Percentiles rank a stretch among this genome's conserved stretches.
These are phyloP conservation scores for Zostera marina DNA, from an alignment of 116 monocot genomes.

Conservation along the genomic window DNA sequence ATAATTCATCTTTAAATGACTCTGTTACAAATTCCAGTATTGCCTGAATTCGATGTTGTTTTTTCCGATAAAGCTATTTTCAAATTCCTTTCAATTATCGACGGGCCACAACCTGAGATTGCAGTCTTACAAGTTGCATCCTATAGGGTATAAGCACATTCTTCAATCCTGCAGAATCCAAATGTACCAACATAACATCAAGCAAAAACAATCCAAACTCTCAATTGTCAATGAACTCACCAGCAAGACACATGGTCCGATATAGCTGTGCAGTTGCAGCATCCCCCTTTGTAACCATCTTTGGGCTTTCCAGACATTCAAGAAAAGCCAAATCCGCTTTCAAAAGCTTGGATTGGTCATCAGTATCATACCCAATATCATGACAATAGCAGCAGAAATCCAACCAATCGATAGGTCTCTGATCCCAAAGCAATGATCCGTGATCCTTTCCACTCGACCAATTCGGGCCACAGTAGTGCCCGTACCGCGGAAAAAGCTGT, in stretches of 20 bases:
- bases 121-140: conserved; percentile 55
- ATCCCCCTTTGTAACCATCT: conserved; percentile 54
- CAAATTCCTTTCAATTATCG: conserved; percentile 11
- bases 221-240: conserved; percentile 7
- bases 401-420: conserved; percentile 78
- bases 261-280: conserved; percentile 35
- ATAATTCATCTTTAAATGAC: too few relatives aligned
- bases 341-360: conserved; percentile 70
- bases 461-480: conserved; percentile 96
- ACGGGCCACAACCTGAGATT: conserved; percentile 22
- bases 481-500: conserved; percentile 87
- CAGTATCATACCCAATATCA: conserved; percentile 87
- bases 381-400: conserved; percentile 99
- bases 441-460: conserved; percentile 95
- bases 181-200: neutral
- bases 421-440: conserved; percentile 85
- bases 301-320: conserved; percentile 67
- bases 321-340: conserved; percentile 85
- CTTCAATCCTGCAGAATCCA: conserved; percentile 47
- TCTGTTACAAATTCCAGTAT: too few relatives aligned
- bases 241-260: conserved; percentile 74
- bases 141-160: conserved; percentile 76
- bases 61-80: conserved; percentile 14
- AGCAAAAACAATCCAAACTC: neutral
- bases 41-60: neutral